phyloP scores from a whole-genome alignment of 208 protist genomes.

The Trypanosoma theileri region DNA sequence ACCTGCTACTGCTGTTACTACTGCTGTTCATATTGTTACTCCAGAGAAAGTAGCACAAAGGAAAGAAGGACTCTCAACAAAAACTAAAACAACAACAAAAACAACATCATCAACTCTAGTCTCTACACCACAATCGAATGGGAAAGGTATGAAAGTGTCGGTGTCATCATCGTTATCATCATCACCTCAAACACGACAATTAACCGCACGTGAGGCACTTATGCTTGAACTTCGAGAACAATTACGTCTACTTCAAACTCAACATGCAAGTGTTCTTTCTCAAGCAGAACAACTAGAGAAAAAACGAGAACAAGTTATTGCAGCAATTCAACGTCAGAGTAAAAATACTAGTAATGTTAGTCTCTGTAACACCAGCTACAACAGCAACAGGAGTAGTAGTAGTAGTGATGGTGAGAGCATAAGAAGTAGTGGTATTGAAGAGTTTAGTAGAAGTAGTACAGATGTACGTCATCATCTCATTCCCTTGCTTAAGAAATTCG shows the following conservation, averaged over 20 bases:
- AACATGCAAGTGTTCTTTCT: constrained; percentile 28
- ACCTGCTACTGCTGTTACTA: too few species aligned
- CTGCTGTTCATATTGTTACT: too few species aligned
- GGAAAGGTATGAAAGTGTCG: neutral
- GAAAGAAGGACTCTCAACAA: neutral
- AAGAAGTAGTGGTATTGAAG: neutral
- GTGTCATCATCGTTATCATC: neutral
- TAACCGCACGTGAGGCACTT: constrained; percentile 14
- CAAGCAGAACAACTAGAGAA: constrained; percentile 29
- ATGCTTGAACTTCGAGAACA: constrained; percentile 28
- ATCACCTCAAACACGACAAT: neutral
- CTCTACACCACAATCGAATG: neutral
- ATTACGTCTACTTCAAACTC: constrained; percentile 23
- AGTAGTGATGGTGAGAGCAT: neutral
- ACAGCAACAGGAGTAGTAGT: too few species aligned
- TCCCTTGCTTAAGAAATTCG: constrained; percentile 33
- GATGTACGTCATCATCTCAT: constrained; percentile 12
- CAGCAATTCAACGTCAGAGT: constrained; percentile 9
- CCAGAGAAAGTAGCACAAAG: too few species aligned
- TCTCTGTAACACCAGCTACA: too few species aligned
- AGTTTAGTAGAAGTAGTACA: neutral
- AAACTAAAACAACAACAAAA: neutral
- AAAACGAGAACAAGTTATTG: constrained; percentile 30
- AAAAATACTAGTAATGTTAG: neutral
- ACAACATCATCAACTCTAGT: neutral